Percentiles rank a stretch among this genome's conserved stretches.
phyloP scores from a whole-genome alignment of 2,329 filamentous ascomycete genomes.

The Penicillium polonicum region DNA sequence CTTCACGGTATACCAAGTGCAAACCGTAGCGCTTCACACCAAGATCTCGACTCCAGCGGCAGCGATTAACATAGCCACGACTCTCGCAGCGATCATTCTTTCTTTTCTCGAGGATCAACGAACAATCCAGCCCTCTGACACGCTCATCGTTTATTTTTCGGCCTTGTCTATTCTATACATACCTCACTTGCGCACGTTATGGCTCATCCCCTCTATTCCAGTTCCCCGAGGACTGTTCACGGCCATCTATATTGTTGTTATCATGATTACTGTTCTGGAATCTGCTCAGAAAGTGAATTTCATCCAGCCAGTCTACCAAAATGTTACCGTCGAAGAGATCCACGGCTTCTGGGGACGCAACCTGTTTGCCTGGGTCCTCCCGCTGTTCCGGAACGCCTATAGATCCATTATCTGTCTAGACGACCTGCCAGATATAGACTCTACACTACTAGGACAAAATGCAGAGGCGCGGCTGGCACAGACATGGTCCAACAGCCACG shows the following conservation, averaged over 20 bases:
- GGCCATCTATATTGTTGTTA: neutral
- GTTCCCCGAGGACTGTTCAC: constrained; percentile 2
- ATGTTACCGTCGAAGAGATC: constrained; percentile 42
- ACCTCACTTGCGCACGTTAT: constrained; percentile 11
- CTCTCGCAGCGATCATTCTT: neutral
- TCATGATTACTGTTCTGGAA: neutral
- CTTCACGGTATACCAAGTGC: constrained; percentile 5
- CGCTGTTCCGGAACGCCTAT: constrained; percentile 46
- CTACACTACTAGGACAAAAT: neutral
- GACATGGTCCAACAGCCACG: neutral
- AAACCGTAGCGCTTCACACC: constrained; percentile 1
- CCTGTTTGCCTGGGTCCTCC: constrained; percentile 52
- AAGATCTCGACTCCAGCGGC: constrained; percentile 3
- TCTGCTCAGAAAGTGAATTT: neutral
- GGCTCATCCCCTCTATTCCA: constrained; percentile 2
- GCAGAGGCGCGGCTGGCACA: neutral
- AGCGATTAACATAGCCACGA: neutral
- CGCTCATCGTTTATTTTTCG: constrained; percentile 14
- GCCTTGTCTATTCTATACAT: constrained; percentile 1
- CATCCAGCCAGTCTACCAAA: constrained; percentile 11
- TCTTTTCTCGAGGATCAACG: constrained; percentile 18
- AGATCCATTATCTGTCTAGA: constrained; percentile 40
- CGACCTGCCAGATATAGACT: constrained; percentile 45
- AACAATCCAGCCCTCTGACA: constrained; percentile 5
- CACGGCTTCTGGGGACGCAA: constrained; percentile 47